Percentiles rank a stretch among this genome's conserved stretches.
phyloP scores from a whole-genome alignment of 192 early-diverging fungal genomes.

The Coemansia biformis region DNA sequence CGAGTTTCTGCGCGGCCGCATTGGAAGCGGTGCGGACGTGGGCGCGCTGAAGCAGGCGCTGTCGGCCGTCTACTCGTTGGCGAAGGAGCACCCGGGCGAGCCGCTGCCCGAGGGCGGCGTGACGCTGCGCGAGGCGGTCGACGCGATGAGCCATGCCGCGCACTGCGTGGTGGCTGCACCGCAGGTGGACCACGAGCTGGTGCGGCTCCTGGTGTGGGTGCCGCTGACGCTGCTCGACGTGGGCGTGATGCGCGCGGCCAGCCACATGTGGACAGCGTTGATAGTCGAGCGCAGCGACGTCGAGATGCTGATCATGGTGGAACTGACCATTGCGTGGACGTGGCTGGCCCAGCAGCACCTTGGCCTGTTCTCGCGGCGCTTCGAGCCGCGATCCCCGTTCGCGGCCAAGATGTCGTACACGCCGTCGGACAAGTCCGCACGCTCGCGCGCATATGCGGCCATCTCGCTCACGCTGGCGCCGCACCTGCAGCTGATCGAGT shows the following conservation, averaged over 20 bases:
- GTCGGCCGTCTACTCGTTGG: conserved; percentile 20
- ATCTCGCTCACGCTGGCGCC: conserved; percentile 62
- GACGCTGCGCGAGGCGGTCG: conserved; percentile 8
- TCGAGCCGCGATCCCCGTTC: conserved; percentile 67
- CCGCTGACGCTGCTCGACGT: conserved; percentile 76
- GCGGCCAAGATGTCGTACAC: conserved; percentile 87
- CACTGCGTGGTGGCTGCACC: conserved; percentile 20
- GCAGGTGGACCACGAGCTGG: conserved; percentile 52
- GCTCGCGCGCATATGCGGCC: conserved; percentile 55
- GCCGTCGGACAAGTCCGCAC: conserved; percentile 75
- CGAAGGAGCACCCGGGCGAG: conserved; percentile 22
- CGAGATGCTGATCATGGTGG: conserved; percentile 73
- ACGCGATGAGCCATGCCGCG: conserved; percentile 27
- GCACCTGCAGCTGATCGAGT: conserved; percentile 82
- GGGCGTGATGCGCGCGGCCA: conserved; percentile 73
- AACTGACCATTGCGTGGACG: conserved; percentile 81
- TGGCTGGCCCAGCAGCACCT: conserved; percentile 69
- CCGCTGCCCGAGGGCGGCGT: conserved; percentile 14
- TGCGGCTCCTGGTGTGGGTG: conserved; percentile 80
- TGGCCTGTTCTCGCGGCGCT: conserved; percentile 71
- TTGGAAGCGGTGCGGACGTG: conserved; percentile 21
- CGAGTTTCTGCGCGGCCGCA: conserved; percentile 34
- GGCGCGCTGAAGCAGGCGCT: conserved; percentile 28
- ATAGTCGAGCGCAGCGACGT: conserved; percentile 69
- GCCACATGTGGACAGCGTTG: conserved; percentile 86